These are phyloP conservation scores for Trichosanthes cucumerina DNA, from an alignment of 306 rosid species.

Conservation along the genomic window DNA sequence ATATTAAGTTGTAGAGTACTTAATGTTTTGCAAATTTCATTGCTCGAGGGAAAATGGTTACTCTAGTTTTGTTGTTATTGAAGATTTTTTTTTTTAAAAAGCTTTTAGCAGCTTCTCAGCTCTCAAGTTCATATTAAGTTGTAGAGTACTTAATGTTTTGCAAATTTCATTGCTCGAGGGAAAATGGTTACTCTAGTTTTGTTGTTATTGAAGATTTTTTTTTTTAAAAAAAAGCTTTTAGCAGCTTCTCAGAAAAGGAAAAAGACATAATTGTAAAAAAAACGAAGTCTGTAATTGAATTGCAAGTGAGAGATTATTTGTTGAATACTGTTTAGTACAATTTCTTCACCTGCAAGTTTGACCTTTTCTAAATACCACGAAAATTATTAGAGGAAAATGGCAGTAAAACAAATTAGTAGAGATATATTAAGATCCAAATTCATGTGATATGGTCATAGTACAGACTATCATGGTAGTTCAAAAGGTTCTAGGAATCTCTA, in stretches of 20 bases:
- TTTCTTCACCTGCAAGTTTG: neutral
- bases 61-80: neutral
- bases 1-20: neutral
- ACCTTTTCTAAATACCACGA: neutral
- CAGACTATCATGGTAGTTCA: neutral
- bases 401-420: neutral
- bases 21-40: neutral
- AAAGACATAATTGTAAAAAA: neutral
- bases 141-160: neutral
- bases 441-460: neutral
- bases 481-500: neutral
- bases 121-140: neutral
- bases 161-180: neutral
- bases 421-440: neutral
- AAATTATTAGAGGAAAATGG: neutral
- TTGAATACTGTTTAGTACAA: neutral
- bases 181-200: neutral
- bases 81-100: neutral
- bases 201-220: neutral
- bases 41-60: neutral
- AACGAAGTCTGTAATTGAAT: neutral
- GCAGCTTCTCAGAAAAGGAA: neutral
- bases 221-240: neutral
- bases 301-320: neutral
- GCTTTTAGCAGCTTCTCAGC: neutral